These are phyloP conservation scores for Venturia aucupariae DNA, from an alignment of 2,329 filamentous ascomycete species.

Conservation along the genomic window DNA sequence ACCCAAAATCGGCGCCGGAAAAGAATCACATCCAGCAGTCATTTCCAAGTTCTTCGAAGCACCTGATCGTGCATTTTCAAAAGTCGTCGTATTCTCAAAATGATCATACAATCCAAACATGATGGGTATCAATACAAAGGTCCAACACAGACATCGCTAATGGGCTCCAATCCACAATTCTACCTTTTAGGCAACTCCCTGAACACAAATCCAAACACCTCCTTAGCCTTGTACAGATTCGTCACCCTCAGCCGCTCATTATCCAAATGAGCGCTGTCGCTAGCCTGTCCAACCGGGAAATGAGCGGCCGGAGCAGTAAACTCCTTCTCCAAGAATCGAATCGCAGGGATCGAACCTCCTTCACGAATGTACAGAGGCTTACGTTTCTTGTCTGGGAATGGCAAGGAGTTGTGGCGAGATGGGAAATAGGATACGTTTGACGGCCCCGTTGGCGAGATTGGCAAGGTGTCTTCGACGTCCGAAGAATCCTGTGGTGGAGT, in stretches of 20 bases:
- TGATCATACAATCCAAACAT: neutral
- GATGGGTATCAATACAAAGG: neutral
- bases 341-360: slow-evolving; percentile 89
- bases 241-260: slow-evolving; percentile 85
- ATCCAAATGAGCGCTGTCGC: slow-evolving; percentile 85
- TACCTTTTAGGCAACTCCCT: slow-evolving; percentile 40
- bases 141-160: neutral
- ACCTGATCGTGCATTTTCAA: too few relatives aligned
- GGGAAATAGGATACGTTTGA: slow-evolving; percentile 21
- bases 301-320: slow-evolving; percentile 87
- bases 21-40: too few relatives aligned
- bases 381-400: slow-evolving; percentile 19
- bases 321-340: slow-evolving; percentile 88
- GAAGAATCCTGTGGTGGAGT: slow-evolving; percentile 16
- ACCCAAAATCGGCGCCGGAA: too few relatives aligned
- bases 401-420: neutral
- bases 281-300: slow-evolving; percentile 88
- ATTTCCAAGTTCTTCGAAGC: too few relatives aligned
- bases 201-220: slow-evolving; percentile 87
- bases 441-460: slow-evolving; percentile 27
- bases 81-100: too few relatives aligned
- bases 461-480: slow-evolving; percentile 12
- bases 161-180: neutral
- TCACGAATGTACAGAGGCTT: slow-evolving; percentile 90
- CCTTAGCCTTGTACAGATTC: slow-evolving; percentile 83